Evolutionary conservation across 2,329 filamentous ascomycete species (phyloP), one percentile per base, ranked within the genome.

Genomic region (Aspergillus candidus): DNA sequence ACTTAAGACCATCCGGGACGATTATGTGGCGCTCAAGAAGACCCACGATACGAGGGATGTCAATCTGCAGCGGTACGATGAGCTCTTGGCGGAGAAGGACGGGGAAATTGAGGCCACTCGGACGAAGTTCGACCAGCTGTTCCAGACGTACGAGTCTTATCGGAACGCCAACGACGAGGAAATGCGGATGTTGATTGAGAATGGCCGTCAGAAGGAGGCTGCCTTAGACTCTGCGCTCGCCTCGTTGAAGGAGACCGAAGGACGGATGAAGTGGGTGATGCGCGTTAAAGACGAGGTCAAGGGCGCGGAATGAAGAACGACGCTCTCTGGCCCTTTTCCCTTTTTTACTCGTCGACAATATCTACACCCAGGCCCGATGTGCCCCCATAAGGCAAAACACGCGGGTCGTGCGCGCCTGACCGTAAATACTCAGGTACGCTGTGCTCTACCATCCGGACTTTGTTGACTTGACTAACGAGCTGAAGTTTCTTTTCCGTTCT

Each of bases 251-350:
- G 62, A 69, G 44, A 65, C 67, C 1, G 63, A 68, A 42, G 69
- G 60, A 3, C 58, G 69, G 49, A 74, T 75, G 72, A 71, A 62
- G 52, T 74, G 72, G 70, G 65, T 65, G n/a, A 67, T 74, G 40
- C 69, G 66, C 31, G 56, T 74, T 41, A 66, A 69, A 30, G 52
- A 52, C 11, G 53, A 66, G 40, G 53, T 67, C 42, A 57, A 55
- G 41, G 58, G 53, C 35, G 49, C 58, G 35, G 52, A 59, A 38
- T 63, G 54, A 51, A 36, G 27, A 6, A 33, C 8, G 30, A 15
- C 33, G 10, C 38, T 15, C n/a, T 18, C 38, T 37, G 30, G 29
- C 32, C 34, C 37, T 29, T 35, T 44, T 38, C 22, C 36, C 38
- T 40, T 37, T 37, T 18, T 18, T 27, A 32, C 45, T 48, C 13